Percentiles rank a stretch among this genome's conserved stretches.
phyloP scores from a whole-genome alignment of 225 moss, liverwort and hornwort genomes.

The Polytrichum formosum region DNA sequence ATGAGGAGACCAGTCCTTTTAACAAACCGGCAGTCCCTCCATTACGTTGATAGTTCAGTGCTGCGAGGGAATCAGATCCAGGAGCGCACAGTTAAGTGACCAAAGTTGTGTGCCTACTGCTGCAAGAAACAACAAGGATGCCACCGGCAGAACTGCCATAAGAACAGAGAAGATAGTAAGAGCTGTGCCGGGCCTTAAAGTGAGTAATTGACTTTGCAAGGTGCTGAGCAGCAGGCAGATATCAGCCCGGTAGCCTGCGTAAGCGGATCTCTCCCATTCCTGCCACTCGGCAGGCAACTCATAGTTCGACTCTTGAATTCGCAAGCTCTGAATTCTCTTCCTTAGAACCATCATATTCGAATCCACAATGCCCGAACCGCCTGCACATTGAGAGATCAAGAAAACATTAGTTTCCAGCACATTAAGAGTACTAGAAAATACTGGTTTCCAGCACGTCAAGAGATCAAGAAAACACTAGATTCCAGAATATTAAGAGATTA shows the following conservation, averaged over 20 bases:
- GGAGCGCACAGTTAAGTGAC: conserved; percentile 47
- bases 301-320: conserved; percentile 54
- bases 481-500: no score
- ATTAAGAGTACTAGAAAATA: no score
- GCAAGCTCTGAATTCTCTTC: conserved; percentile 76
- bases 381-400: conserved; percentile 21
- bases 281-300: conserved; percentile 74
- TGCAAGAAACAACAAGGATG: conserved; percentile 57
- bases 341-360: conserved; percentile 85
- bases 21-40: conserved; percentile 6
- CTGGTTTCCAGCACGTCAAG: conserved; percentile 21
- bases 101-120: conserved; percentile 67
- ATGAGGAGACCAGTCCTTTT: conserved; percentile 11
- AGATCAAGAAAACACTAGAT: not conserved
- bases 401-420: not conserved
- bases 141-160: conserved; percentile 67
- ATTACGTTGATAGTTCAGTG: conserved; percentile 17
- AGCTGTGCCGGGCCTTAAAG: conserved; percentile 58
- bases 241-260: conserved; percentile 67
- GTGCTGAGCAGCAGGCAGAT: conserved; percentile 58
- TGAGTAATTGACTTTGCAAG: conserved; percentile 66
- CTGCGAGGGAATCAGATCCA: conserved; percentile 31
- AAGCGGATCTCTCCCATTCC: conserved; percentile 88
- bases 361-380: conserved; percentile 62
- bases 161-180: conserved; percentile 50